These are phyloP conservation scores for Massarina eburnea DNA, from an alignment of 2,329 filamentous ascomycete species.

Conservation along the genomic window DNA sequence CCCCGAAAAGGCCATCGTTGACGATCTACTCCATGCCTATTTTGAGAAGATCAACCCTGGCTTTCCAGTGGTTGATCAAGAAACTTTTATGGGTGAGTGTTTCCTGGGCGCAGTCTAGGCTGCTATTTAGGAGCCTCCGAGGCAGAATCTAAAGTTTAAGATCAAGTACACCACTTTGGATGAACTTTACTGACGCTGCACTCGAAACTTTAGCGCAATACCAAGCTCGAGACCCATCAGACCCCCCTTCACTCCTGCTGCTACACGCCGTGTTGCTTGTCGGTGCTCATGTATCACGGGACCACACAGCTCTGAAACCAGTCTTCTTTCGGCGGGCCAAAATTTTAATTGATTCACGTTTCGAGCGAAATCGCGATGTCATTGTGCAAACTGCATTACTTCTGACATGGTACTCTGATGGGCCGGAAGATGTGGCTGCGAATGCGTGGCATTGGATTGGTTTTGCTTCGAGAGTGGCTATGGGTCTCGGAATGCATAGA, in stretches of 20 bases:
- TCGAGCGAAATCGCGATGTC: constrained; percentile 1
- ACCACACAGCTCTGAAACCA: background rate
- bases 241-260: background rate
- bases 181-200: too few relatives aligned
- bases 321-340: constrained; percentile 1
- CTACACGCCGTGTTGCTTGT: background rate
- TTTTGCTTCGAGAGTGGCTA: background rate
- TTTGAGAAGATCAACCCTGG: background rate
- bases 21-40: background rate
- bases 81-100: background rate
- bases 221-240: background rate
- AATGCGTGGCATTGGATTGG: constrained; percentile 1
- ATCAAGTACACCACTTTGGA: too few relatives aligned
- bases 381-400: constrained; percentile 1
- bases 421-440: background rate
- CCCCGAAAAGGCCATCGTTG: background rate
- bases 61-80: background rate
- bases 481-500: constrained; percentile 1
- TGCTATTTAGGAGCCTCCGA: too few relatives aligned
- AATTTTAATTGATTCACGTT: background rate
- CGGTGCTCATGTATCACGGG: background rate
- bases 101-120: too few relatives aligned
- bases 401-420: constrained; percentile 1
- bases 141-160: too few relatives aligned
- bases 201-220: too few relatives aligned